Percentiles rank a stretch among this genome's conserved stretches.
phyloP scores from a whole-genome alignment of 2,329 filamentous ascomycete genomes.

The Incumbomyces lentus region DNA sequence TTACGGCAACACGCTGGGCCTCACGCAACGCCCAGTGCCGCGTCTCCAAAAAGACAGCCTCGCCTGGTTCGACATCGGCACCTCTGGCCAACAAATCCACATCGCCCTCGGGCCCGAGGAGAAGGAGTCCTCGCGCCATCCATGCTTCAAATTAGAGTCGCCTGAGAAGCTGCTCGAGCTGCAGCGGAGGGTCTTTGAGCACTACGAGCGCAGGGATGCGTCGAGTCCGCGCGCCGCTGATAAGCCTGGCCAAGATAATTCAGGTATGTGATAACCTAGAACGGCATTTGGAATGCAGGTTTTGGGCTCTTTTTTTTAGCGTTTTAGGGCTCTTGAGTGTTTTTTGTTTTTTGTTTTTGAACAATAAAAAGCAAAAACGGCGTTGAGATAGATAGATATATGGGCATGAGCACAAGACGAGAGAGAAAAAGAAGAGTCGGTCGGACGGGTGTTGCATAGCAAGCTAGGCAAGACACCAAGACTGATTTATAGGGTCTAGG shows the following conservation, averaged over 20 bases:
- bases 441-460: too few relatives aligned
- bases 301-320: too few relatives aligned
- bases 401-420: too few relatives aligned
- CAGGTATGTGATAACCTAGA: conserved; percentile 27
- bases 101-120: conserved; percentile 42
- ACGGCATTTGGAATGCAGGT: too few relatives aligned
- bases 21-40: conserved; percentile 45
- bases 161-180: conserved; percentile 39
- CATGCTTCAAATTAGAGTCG: conserved; percentile 47
- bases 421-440: too few relatives aligned
- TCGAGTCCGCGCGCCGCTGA: conserved; percentile 47
- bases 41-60: conserved; percentile 40
- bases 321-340: too few relatives aligned
- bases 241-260: conserved; percentile 40
- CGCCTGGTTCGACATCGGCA: conserved; percentile 38
- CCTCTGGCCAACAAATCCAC: conserved; percentile 37
- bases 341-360: too few relatives aligned
- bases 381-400: too few relatives aligned
- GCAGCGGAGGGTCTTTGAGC: conserved; percentile 42
- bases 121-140: conserved; percentile 45
- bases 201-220: conserved; percentile 38
- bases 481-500: conserved; percentile 27
- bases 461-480: too few relatives aligned
- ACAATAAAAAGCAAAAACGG: too few relatives aligned
- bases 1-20: conserved; percentile 47